Base-by-base conservation (phyloP, 768 basidiomycete genomes). In the Leccinum subgranulosum region DNA sequence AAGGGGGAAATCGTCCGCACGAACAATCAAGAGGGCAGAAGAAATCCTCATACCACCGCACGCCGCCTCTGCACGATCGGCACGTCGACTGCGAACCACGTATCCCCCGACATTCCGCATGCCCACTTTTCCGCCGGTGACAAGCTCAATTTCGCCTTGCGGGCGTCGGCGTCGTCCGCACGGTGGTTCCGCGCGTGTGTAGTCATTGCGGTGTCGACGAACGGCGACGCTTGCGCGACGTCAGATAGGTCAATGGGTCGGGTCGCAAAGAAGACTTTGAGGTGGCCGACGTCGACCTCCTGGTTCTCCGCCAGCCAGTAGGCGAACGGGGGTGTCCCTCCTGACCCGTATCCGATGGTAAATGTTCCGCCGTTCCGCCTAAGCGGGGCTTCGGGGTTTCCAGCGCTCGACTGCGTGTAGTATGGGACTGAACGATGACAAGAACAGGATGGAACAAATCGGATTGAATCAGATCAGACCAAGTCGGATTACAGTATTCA, bases 221-320 rank as follows among this genome's bases (percentile, higher is more conserved):
- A 49, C 5, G 49, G 49, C 12, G 29, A 33, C 49, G 17, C 11
- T 29, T 49, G 49, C 49, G 19, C 19, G 29, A 49, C 12, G 19
- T 49, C 49, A 14, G 49, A 29, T 19, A 49, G 10, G 19, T 49
- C 49, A 29, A 49, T 19, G 9, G 49, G n/a, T 52, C 25, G 21
- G 25, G 54, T 54, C 1, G 54, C 48, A 25, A 54, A 51, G 33
- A 34, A 51, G 11, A 54, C 27, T 25, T 51, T 54, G n/a, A 49
- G 49, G 29, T 49, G 49, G 19, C 49, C 49, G 4, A 49, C 49
- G 49, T 49, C 49, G 19, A 49, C 49, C 11, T 49, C 54, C 31
- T 31, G 31, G 31, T 25, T 21, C 10, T 34, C 48, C 31, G 31
- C 36, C 25, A 61, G 41, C 10, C 39, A 61, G 45, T 60, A 60